These are phyloP conservation scores for Ceratobasidium sp. DNA, from an alignment of 1,284 basidiomycete genomes.

Conservation along the genomic window DNA sequence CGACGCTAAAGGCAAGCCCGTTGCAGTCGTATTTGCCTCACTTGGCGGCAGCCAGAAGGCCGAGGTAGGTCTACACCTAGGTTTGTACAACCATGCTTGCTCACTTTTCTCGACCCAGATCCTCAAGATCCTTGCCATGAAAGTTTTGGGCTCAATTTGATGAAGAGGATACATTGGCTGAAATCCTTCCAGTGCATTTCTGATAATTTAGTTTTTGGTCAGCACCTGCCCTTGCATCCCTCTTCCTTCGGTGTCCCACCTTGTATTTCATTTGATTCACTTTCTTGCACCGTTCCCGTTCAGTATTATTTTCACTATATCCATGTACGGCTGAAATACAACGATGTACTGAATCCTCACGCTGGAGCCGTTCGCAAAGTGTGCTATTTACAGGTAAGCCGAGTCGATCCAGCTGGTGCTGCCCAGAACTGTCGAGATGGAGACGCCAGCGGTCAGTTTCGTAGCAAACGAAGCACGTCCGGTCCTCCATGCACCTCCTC, in stretches of 20 bases:
- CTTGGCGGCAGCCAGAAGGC: conserved; percentile 87
- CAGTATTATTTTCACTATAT: not conserved
- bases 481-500: conserved; percentile 38
- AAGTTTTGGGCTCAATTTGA: conserved; percentile 79
- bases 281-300: not conserved
- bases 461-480: conserved; percentile 45
- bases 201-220: not conserved
- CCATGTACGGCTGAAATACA: not conserved
- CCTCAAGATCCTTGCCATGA: conserved; percentile 86
- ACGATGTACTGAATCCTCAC: not conserved
- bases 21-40: conserved; percentile 89
- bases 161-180: not conserved
- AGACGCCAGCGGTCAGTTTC: conserved; percentile 38
- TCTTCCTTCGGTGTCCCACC: not conserved
- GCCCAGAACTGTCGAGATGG: conserved; percentile 48
- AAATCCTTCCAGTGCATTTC: not conserved
- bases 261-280: conserved; percentile 11
- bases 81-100: not conserved
- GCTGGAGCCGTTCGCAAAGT: not conserved
- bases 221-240: not conserved
- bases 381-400: conserved; percentile 38
- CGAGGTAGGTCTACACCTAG: conserved; percentile 68
- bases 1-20: conserved; percentile 93
- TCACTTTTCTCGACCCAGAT: conserved; percentile 67
- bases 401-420: conserved; percentile 51